Evolutionary conservation across 1,284 basidiomycete species (phyloP).

Genomic region (Fistulinella cinereoalba): DNA sequence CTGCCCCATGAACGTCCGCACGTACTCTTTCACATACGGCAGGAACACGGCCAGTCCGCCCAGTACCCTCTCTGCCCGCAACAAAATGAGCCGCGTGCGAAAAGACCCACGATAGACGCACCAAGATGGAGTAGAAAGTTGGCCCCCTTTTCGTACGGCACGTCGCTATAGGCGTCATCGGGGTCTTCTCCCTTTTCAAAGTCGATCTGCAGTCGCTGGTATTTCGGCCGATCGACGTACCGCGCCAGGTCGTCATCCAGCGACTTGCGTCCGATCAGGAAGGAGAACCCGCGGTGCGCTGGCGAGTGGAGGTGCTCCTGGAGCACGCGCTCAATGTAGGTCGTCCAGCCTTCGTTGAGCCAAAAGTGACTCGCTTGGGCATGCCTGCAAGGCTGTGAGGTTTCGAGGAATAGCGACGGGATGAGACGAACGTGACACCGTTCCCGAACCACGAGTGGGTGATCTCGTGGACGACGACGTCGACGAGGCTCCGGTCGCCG

Average conservation of each 20-base stretch:
- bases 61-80: conserved; percentile 62
- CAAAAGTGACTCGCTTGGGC: conserved; percentile 79
- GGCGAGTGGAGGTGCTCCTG: conserved; percentile 73
- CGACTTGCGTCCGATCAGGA: conserved; percentile 72
- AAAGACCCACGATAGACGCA: too few relatives aligned
- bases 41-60: conserved; percentile 87
- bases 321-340: conserved; percentile 88
- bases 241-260: conserved; percentile 70
- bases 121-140: conserved; percentile 71
- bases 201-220: conserved; percentile 84
- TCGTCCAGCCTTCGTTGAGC: conserved; percentile 95
- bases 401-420: not conserved
- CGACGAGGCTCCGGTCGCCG: conserved; percentile 82
- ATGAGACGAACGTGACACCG: conserved; percentile 62
- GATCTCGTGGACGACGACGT: conserved; percentile 80
- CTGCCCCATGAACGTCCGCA: conserved; percentile 74
- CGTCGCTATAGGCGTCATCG: conserved; percentile 74
- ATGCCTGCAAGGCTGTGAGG: conserved; percentile 44
- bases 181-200: conserved; percentile 83
- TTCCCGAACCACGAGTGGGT: conserved; percentile 88
- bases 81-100: too few relatives aligned
- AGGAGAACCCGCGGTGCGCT: conserved; percentile 80
- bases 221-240: conserved; percentile 62
- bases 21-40: conserved; percentile 81
- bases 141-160: conserved; percentile 76